Conservation (phyloP, 805 yeast species). For the Yarrowia phangngaensis region DNA sequence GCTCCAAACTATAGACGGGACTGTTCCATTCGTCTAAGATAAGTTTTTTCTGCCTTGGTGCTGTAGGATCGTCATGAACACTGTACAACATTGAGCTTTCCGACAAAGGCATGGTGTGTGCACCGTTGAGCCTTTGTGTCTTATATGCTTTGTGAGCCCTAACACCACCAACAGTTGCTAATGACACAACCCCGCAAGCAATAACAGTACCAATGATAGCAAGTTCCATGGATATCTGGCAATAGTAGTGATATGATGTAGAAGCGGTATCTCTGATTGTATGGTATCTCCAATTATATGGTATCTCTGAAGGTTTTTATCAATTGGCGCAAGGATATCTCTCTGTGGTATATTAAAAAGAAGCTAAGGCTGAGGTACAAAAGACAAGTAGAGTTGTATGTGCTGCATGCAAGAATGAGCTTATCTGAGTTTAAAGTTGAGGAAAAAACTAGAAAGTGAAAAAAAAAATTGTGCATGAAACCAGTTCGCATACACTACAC, state of each 20-base stretch:
- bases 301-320: no score
- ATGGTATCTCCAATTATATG: no score
- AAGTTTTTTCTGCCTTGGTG: slow-evolving; percentile 15
- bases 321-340: no score
- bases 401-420: neutral
- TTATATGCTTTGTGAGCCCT: slow-evolving; percentile 25
- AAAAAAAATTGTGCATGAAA: slow-evolving; percentile 13
- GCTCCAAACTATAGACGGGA: slow-evolving; percentile 11
- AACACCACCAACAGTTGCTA: slow-evolving; percentile 18
- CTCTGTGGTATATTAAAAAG: no score
- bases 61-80: slow-evolving; percentile 6
- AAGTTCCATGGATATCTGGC: slow-evolving; percentile 8
- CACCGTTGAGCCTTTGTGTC: slow-evolving; percentile 2
- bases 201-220: slow-evolving; percentile 16
- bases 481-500: slow-evolving; percentile 13
- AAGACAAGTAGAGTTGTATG: no score
- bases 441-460: slow-evolving; percentile 5
- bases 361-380: no score
- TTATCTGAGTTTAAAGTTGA: slow-evolving; percentile 27
- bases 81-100: slow-evolving; percentile 9
- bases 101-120: slow-evolving; percentile 13
- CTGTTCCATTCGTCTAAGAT: slow-evolving; percentile 15
- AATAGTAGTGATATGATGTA: neutral
- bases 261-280: no score
- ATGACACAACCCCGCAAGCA: slow-evolving; percentile 20